phyloP scores from a whole-genome alignment of 306 rosid species.

The Quercus agrifolia region DNA sequence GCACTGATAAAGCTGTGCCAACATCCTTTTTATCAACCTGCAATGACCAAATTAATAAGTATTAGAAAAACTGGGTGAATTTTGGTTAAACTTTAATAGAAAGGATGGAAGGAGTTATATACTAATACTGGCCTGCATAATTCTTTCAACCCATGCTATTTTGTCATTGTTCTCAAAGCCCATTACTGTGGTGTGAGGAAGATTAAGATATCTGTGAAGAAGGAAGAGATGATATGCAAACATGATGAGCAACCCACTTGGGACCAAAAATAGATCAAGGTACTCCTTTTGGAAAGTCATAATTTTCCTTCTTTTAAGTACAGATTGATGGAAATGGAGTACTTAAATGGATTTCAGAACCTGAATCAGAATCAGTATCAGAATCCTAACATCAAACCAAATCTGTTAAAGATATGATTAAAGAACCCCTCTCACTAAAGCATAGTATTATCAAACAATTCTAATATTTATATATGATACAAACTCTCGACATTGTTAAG shows the following conservation, averaged over 20 bases:
- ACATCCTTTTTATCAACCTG: constrained; percentile 51
- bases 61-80: not conserved
- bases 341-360: no score
- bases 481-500: no score
- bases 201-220: constrained; percentile 51
- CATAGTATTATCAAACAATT: no score
- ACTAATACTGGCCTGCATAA: constrained; percentile 55
- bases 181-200: constrained; percentile 67
- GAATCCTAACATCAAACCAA: no score
- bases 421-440: no score
- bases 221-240: constrained; percentile 59
- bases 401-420: no score
- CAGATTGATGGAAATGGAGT: not conserved
- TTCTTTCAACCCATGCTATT: constrained; percentile 65
- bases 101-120: not conserved
- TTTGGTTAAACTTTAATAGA: no score
- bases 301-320: not conserved
- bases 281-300: constrained; percentile 59
- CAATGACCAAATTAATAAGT: not conserved
- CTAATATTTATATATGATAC: no score
- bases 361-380: no score
- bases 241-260: constrained; percentile 65
- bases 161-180: constrained; percentile 77
- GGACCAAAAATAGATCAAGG: constrained; percentile 71
- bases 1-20: constrained; percentile 39